These are phyloP conservation scores for Vicia faba DNA, from an alignment of 306 rosid species.

Conservation along the genomic window DNA sequence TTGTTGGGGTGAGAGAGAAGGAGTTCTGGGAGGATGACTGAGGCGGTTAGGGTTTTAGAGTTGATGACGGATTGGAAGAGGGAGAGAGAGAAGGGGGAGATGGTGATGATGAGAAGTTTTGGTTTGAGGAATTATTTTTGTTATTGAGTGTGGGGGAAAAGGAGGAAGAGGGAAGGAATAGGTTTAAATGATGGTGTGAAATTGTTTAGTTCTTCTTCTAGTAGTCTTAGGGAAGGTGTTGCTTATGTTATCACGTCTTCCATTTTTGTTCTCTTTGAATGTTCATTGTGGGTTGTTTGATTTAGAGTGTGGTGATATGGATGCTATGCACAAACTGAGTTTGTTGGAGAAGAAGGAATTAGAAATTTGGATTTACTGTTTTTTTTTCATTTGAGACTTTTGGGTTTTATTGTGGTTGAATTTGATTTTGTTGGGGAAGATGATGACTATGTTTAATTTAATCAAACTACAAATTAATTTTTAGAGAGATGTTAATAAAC, in stretches of 20 bases:
- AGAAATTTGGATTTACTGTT: too few species aligned
- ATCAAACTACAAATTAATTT: too few species aligned
- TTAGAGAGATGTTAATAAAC: too few species aligned
- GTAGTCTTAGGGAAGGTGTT: conserved; percentile 80
- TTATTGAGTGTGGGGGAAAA: conserved; percentile 46
- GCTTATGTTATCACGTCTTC: conserved; percentile 82
- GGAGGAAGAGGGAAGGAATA: conserved; percentile 67
- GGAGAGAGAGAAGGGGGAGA: too few species aligned
- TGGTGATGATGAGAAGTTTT: too few species aligned
- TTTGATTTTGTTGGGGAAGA: too few species aligned
- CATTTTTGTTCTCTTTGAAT: conserved; percentile 39
- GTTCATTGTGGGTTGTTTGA: neutral
- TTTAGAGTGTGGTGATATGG: too few species aligned
- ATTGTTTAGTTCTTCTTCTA: conserved; percentile 79
- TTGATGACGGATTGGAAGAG: neutral
- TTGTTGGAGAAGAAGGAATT: too few species aligned
- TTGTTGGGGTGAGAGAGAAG: conserved; percentile 51
- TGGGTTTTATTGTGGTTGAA: too few species aligned
- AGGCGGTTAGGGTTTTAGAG: conserved; percentile 52
- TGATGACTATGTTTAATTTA: too few species aligned
- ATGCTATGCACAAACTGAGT: too few species aligned
- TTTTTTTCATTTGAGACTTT: too few species aligned
- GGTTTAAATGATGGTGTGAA: conserved; percentile 62
- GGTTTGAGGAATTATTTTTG: neutral
- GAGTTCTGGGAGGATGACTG: conserved; percentile 74